These are phyloP conservation scores for Paradendryphiella salina DNA, from an alignment of 2,329 filamentous ascomycete species.

Conservation along the genomic window DNA sequence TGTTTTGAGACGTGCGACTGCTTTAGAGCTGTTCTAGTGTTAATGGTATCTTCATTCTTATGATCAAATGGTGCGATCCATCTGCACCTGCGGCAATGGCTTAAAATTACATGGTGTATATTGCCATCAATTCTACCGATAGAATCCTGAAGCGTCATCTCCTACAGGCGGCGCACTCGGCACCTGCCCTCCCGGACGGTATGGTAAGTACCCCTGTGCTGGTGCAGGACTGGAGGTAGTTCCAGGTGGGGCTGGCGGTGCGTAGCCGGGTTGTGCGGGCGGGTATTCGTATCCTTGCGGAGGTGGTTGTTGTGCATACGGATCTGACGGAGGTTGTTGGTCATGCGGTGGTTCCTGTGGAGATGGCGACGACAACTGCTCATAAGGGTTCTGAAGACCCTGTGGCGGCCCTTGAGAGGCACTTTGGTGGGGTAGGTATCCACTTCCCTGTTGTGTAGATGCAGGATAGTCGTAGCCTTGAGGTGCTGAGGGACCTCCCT, in stretches of 20 bases:
- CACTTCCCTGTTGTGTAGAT: constrained; percentile 19
- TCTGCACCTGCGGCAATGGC: neutral
- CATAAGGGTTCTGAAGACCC: constrained; percentile 32
- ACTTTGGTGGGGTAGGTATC: constrained; percentile 34
- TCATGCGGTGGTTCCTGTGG: constrained; percentile 27
- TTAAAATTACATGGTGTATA: constrained; percentile 1
- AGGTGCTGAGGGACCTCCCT: constrained; percentile 32
- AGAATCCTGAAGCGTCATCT: constrained; percentile 37
- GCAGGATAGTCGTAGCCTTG: constrained; percentile 37
- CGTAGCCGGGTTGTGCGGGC: constrained; percentile 39
- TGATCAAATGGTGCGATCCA: neutral
- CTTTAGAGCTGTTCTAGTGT: neutral
- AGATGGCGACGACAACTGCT: constrained; percentile 34
- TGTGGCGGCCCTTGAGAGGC: constrained; percentile 22
- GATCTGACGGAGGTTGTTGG: constrained; percentile 33
- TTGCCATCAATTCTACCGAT: constrained; percentile 22
- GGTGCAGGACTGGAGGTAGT: constrained; percentile 30
- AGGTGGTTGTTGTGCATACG: constrained; percentile 35
- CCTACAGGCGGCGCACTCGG: constrained; percentile 37
- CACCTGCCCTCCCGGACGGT: constrained; percentile 41
- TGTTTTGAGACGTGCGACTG: too few relatives aligned
- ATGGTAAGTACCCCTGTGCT: constrained; percentile 36
- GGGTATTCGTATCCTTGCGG: constrained; percentile 39
- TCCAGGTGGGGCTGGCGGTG: constrained; percentile 39
- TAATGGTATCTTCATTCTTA: constrained; percentile 1